Conservation (phyloP, 257 asterid genomes). For the Mentha longifolia region DNA sequence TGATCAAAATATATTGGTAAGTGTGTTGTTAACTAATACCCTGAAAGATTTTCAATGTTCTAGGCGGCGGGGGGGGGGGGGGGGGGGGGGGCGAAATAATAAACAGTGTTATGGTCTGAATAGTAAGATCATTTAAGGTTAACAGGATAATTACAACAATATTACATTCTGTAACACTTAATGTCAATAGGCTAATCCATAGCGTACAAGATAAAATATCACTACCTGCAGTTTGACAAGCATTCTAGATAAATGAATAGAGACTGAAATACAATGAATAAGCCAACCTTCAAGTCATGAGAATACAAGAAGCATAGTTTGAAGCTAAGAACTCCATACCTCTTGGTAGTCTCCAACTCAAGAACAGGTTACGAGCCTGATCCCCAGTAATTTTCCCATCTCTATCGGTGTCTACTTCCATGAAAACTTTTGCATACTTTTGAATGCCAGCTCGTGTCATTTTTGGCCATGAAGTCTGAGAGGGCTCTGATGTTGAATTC, state of each 20-base stretch:
- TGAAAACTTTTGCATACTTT: slow-evolving; percentile 85
- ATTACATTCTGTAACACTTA: not conserved
- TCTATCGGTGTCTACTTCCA: slow-evolving; percentile 89
- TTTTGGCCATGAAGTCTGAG: slow-evolving; percentile 91
- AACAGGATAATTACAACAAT: slow-evolving; percentile 22
- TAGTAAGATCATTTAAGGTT: slow-evolving; percentile 14
- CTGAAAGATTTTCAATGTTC: slow-evolving; percentile 3
- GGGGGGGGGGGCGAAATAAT: not conserved
- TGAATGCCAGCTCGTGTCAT: slow-evolving; percentile 95
- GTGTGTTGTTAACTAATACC: slow-evolving; percentile 35
- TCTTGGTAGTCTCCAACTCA: slow-evolving; percentile 95
- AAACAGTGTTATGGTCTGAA: slow-evolving; percentile 7
- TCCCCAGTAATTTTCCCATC: slow-evolving; percentile 89
- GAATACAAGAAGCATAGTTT: not conserved
- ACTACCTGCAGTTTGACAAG: slow-evolving; percentile 15
- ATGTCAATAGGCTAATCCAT: slow-evolving; percentile 13
- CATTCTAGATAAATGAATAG: slow-evolving; percentile 18
- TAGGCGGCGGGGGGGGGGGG: not conserved
- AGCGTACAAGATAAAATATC: slow-evolving; percentile 3
- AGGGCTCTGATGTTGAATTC: slow-evolving; percentile 54
- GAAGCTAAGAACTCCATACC: slow-evolving; percentile 46
- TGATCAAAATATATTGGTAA: slow-evolving; percentile 35
- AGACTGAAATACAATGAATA: slow-evolving; percentile 18
- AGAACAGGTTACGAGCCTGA: slow-evolving; percentile 88
- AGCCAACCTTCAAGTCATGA: not conserved